Evolutionary conservation across 495 filamentous ascomycete species (phyloP).

Genomic region (Chaetomidium leptoderma): DNA sequence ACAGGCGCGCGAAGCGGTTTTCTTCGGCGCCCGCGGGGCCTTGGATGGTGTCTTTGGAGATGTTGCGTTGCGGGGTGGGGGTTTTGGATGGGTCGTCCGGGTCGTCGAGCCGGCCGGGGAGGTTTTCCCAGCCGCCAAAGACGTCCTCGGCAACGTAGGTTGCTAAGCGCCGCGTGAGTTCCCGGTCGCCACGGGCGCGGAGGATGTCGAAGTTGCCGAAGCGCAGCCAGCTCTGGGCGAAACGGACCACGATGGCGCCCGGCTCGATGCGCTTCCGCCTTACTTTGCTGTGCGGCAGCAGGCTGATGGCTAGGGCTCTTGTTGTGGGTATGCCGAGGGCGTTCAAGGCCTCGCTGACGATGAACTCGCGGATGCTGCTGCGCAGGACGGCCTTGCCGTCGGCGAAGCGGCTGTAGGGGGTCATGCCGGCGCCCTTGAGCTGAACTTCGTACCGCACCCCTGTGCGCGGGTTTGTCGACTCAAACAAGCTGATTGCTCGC

Average conservation of each 20-base stretch:
- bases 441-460: conserved; percentile 79
- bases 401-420: conserved; percentile 95
- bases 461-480: conserved; percentile 73
- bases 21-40: conserved; percentile 62
- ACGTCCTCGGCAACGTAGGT: conserved; percentile 83
- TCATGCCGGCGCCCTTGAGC: conserved; percentile 87
- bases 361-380: conserved; percentile 86
- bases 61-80: conserved; percentile 40
- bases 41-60: conserved; percentile 56
- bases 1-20: conserved; percentile 82
- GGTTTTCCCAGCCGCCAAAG: conserved; percentile 73
- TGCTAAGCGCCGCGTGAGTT: conserved; percentile 64
- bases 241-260: conserved; percentile 84
- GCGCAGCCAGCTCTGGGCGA: conserved; percentile 86
- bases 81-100: conserved; percentile 37
- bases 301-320: conserved; percentile 73
- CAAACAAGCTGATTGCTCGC: conserved; percentile 89
- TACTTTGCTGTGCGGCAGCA: conserved; percentile 68
- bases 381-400: conserved; percentile 92
- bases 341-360: conserved; percentile 83
- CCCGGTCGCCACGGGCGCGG: conserved; percentile 73
- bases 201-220: conserved; percentile 93
- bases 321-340: conserved; percentile 82
- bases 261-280: conserved; percentile 82
- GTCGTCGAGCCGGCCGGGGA: conserved; percentile 58